A percentile compares a stretch with the other conserved stretches of the same genome.
phyloP scores from a whole-genome alignment of 768 basidiomycete genomes.

The Tricholoma matsutake region DNA sequence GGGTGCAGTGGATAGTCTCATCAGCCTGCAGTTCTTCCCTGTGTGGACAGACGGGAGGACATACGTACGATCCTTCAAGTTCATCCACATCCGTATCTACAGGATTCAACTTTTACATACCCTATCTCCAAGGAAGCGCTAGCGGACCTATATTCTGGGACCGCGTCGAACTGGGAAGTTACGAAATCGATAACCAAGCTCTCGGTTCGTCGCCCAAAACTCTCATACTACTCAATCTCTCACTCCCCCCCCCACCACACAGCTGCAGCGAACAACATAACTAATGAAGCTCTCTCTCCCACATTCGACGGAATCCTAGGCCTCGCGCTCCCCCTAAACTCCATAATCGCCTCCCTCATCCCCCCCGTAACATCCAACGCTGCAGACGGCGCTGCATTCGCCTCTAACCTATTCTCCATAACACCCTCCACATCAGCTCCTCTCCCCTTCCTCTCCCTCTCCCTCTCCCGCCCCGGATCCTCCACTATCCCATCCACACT shows the following conservation, averaged over 20 bases:
- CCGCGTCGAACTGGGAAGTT: constrained; percentile 56
- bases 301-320: constrained; percentile 69
- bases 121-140: constrained; percentile 58
- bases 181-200: constrained; percentile 62
- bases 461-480: constrained; percentile 68
- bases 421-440: constrained; percentile 53
- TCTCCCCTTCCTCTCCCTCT: constrained; percentile 62
- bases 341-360: constrained; percentile 54
- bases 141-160: constrained; percentile 73
- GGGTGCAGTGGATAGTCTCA: constrained; percentile 71
- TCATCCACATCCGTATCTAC: constrained; percentile 38
- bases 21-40: constrained; percentile 54
- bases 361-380: constrained; percentile 45
- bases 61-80: constrained; percentile 53
- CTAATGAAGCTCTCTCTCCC: constrained; percentile 52
- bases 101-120: constrained; percentile 39
- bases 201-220: constrained; percentile 40
- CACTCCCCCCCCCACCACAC: not conserved
- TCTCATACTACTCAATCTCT: not conserved
- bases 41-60: constrained; percentile 45
- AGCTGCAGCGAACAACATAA: constrained; percentile 60
- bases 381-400: constrained; percentile 64
- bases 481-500: constrained; percentile 52
- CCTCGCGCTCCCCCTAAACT: constrained; percentile 70
- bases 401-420: constrained; percentile 71